A percentile compares a stretch with the other conserved stretches of the same genome.
phyloP scores from a whole-genome alignment of 1,139 yeast genomes.

The Blastobotrys aristatus region DNA sequence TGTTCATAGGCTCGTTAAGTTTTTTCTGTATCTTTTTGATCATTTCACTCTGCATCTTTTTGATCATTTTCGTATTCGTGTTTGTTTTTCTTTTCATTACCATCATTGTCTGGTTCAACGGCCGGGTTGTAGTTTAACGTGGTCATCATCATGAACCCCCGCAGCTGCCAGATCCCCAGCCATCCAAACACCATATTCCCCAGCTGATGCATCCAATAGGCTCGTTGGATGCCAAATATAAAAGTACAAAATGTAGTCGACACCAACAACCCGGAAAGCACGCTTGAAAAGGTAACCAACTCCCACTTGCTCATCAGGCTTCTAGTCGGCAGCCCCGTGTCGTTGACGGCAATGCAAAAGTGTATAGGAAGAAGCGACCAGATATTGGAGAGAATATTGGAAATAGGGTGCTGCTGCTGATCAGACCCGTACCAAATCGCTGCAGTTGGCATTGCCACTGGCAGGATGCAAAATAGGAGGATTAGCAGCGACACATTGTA shows the following conservation, averaged over 20 bases:
- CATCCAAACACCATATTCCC: slow-evolving; percentile 29
- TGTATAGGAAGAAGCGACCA: not conserved
- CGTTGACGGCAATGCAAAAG: not conserved
- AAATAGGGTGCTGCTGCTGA: not conserved
- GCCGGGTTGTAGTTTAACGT: no score
- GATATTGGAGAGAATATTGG: not conserved
- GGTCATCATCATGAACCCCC: no score
- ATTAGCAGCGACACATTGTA: slow-evolving; percentile 23
- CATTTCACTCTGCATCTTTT: not conserved
- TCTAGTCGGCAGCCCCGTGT: slow-evolving; percentile 18
- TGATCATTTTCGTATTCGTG: not conserved
- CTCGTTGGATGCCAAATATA: slow-evolving; percentile 32
- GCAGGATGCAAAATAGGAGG: slow-evolving; percentile 32
- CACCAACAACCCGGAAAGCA: slow-evolving; percentile 11
- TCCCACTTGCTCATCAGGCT: not conserved
- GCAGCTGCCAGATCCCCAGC: slow-evolving; percentile 18
- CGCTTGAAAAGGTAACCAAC: not conserved
- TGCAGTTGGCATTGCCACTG: slow-evolving; percentile 34
- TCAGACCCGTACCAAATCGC: slow-evolving; percentile 32
- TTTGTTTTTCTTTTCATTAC: no score
- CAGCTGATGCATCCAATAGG: slow-evolving; percentile 35
- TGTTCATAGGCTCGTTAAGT: no score
- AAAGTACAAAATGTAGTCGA: slow-evolving; percentile 30
- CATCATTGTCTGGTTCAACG: not conserved
- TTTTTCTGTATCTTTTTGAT: not conserved